Base-by-base conservation (phyloP, 805 yeast species). In the Kodamaea sagamina region DNA sequence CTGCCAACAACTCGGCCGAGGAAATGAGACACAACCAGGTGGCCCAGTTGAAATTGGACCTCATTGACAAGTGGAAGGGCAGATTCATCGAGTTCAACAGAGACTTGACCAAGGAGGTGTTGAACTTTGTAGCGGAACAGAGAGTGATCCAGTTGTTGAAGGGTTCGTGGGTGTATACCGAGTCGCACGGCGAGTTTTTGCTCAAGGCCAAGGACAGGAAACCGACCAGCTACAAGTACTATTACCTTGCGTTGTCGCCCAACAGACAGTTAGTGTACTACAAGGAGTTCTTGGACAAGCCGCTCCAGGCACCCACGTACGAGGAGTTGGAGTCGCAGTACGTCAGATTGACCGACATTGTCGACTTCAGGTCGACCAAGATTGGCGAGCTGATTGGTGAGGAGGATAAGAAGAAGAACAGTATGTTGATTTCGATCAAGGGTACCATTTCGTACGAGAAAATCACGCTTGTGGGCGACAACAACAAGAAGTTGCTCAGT, bases 121-220 rank as follows among this genome's bases (percentile, higher is more conserved):
- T 74, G 44, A 83, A 81, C 28, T 86, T 85, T 58, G 89, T 87
- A 11, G 77, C 78, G 44, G 89, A 85, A 58, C 93, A 86, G 64
- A 73, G 92, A 53, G 79, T 84, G 36, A 62, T 85, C 44, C 82
- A 81, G 55, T 63, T 88, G 38, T 79, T 88, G 19, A 81, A 77
- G 54, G 96, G 96, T 1, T 76, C 86, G 2, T 88, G 95, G 95
- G 90, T 85, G 10, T 84, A 72, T 56, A 74, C 82, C 1, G 84
- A 81, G 27, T 67, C 74, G 41, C 89, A 67, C 44, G 75, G 74
- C 1, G 72, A 68, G 39, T 45, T 43, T 13, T 47, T 57, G 28
- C 32, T 50, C 34, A 40, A 47, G 54, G 26, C 68, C 69, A 51
- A 43, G 21, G 55, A 54, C 25, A 55, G 49, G 21, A 53, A 51